Conservation (phyloP, 1,284 basidiomycete species). For the Heliocybe sulcata region DNA sequence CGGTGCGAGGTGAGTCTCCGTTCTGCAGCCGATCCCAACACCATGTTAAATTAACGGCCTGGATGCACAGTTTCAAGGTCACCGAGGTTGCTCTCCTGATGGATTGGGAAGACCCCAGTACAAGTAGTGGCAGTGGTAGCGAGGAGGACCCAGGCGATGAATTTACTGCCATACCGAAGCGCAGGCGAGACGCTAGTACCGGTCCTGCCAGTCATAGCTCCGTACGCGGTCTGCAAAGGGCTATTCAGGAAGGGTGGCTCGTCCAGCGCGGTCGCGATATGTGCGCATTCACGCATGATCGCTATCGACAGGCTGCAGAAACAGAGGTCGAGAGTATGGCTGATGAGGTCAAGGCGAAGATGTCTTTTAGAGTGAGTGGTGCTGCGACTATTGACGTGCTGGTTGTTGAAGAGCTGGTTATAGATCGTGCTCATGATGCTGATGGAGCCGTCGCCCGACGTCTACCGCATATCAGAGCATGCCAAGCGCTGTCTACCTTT, state of each 20-base stretch:
- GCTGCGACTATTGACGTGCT: background rate
- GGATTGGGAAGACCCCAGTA: conserved; percentile 58
- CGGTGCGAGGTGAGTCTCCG: conserved; percentile 47
- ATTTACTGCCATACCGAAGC: conserved; percentile 19
- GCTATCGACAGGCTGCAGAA: conserved; percentile 63
- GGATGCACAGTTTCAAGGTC: conserved; percentile 47
- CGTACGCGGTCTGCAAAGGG: conserved; percentile 59
- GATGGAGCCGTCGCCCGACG: conserved; percentile 49
- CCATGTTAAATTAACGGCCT: background rate
- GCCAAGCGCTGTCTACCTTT: conserved; percentile 56
- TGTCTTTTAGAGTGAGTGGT: conserved; percentile 53
- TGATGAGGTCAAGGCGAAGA: conserved; percentile 47
- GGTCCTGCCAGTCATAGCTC: conserved; percentile 41
- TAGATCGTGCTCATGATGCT: conserved; percentile 70
- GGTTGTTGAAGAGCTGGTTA: background rate
- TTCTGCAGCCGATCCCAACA: background rate
- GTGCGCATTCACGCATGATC: conserved; percentile 67
- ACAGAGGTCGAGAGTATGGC: conserved; percentile 46
- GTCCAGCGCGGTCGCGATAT: conserved; percentile 64
- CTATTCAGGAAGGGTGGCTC: conserved; percentile 64
- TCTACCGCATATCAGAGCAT: conserved; percentile 62
- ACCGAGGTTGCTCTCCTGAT: conserved; percentile 65
- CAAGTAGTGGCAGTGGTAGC: conserved; percentile 41
- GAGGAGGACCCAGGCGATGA: conserved; percentile 47
- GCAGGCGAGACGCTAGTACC: conserved; percentile 27